These are phyloP conservation scores for Xylariaceae sp. DNA, from an alignment of 2,329 filamentous ascomycete species.

Conservation along the genomic window DNA sequence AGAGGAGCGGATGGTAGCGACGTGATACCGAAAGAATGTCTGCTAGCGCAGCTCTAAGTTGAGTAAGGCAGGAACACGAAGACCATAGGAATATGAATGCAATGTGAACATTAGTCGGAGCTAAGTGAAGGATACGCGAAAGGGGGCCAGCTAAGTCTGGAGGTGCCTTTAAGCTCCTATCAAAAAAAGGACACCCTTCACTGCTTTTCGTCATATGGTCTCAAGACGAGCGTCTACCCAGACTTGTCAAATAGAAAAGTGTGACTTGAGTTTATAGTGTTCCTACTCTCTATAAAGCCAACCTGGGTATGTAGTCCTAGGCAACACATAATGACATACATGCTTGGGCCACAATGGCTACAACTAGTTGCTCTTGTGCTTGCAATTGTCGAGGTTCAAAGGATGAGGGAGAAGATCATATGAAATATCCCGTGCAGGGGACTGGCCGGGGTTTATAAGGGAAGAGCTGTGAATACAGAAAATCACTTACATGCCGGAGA, in stretches of 20 bases:
- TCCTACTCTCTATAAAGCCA: neutral
- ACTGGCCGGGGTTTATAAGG: neutral
- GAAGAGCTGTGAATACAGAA: constrained; percentile 16
- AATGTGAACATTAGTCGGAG: neutral
- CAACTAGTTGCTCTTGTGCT: constrained; percentile 5
- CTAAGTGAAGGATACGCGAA: neutral
- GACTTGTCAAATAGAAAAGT: neutral
- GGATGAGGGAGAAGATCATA: neutral
- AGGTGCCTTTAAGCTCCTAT: constrained; percentile 1
- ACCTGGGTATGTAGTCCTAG: neutral
- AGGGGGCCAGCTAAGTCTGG: neutral
- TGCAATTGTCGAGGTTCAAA: constrained; percentile 5
- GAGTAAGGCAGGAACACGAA: neutral
- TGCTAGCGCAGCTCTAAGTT: neutral
- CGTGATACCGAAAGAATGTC: neutral
- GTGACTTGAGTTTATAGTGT: neutral
- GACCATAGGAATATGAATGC: neutral
- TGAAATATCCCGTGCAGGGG: neutral
- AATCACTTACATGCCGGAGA: constrained; percentile 63
- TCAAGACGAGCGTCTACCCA: neutral
- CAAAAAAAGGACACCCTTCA: constrained; percentile 5
- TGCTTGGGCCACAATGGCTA: neutral
- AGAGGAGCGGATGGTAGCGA: too few relatives aligned
- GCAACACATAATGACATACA: constrained; percentile 4
- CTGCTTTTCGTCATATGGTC: neutral